phyloP scores from a whole-genome alignment of 73 alveolate species.

The Breviolum minutum region DNA sequence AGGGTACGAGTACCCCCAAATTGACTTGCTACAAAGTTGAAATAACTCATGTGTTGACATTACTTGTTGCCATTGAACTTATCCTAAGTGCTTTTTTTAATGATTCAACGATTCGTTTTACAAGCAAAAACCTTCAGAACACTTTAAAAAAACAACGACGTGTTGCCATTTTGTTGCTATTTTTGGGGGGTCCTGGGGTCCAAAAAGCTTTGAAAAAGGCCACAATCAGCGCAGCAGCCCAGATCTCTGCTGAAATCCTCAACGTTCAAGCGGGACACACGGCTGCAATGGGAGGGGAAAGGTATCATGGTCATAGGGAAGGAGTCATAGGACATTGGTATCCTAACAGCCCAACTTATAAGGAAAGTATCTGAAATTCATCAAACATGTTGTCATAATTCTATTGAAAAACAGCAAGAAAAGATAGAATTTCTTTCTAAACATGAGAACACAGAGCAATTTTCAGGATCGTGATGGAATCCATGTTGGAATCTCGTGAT shows the following conservation, averaged over 20 bases:
- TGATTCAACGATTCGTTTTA: too few species aligned
- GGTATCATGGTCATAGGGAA: background rate
- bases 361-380: background rate
- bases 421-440: background rate
- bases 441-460: background rate
- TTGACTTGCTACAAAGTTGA: too few species aligned
- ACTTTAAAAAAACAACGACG: too few species aligned
- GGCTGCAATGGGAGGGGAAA: background rate
- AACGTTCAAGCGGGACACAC: conserved; percentile 27
- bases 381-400: background rate
- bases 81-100: too few species aligned
- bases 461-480: background rate
- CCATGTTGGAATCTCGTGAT: background rate
- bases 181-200: background rate
- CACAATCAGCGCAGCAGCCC: conserved; percentile 79
- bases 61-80: too few species aligned
- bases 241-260: conserved; percentile 69
- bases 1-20: too few species aligned
- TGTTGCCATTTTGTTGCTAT: too few species aligned
- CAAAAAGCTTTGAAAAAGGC: background rate
- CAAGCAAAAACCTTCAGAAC: too few species aligned
- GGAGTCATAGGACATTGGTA: background rate
- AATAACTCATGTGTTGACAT: too few species aligned
- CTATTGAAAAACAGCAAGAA: background rate
- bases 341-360: background rate